phyloP scores from a whole-genome alignment of 371 early-diverging fungal species.

The Mucor velutinosus region DNA sequence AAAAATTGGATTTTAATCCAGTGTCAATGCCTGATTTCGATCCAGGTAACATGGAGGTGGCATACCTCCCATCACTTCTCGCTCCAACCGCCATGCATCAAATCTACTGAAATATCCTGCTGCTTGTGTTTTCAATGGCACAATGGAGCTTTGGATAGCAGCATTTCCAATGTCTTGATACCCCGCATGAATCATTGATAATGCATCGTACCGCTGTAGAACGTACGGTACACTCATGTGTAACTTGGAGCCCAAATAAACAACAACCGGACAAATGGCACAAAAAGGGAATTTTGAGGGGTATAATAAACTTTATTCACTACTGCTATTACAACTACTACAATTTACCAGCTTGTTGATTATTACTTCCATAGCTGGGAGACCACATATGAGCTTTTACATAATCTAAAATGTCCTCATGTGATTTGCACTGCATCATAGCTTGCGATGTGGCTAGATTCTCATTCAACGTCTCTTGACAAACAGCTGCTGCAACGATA shows the following conservation, averaged over 20 bases:
- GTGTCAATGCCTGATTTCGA: too few relatives aligned
- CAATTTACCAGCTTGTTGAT: conserved; percentile 1
- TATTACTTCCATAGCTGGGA: conserved; percentile 13
- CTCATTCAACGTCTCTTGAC: conserved; percentile 63
- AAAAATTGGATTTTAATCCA: too few relatives aligned
- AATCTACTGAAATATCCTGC: not conserved
- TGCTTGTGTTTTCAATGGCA: not conserved
- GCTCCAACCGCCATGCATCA: too few relatives aligned
- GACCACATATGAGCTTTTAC: conserved; percentile 27
- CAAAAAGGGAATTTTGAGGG: not conserved
- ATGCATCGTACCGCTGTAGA: not conserved
- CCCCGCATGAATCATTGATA: not conserved
- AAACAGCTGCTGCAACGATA: conserved; percentile 76
- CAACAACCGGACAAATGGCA: not conserved
- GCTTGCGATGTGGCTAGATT: conserved; percentile 40
- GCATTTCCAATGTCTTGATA: too few relatives aligned
- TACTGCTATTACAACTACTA: not conserved
- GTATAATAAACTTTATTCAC: not conserved
- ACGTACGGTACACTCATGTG: not conserved
- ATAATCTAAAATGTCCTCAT: conserved; percentile 14
- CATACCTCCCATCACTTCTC: too few relatives aligned
- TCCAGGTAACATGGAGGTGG: too few relatives aligned
- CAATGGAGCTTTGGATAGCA: too few relatives aligned
- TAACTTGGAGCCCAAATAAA: not conserved
- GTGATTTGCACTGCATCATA: not conserved